Evolutionary conservation across 352 stramenopile species (phyloP).

Genomic region (Pythium periplocum): DNA sequence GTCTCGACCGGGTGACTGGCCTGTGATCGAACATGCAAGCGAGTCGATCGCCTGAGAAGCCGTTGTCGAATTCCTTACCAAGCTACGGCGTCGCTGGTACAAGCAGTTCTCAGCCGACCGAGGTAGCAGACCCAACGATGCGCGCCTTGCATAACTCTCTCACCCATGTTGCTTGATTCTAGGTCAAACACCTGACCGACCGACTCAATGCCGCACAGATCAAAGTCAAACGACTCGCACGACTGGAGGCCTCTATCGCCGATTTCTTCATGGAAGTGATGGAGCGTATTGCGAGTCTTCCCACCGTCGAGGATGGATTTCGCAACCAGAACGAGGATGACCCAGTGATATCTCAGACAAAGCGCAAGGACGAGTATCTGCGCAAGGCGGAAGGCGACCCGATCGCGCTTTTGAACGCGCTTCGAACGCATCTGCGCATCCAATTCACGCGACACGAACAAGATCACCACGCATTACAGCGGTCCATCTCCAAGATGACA

Average conservation of each 20-base stretch:
- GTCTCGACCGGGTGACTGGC: no score
- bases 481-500: slow-evolving; percentile 20
- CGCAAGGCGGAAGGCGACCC: slow-evolving; percentile 54
- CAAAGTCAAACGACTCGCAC: slow-evolving; percentile 56
- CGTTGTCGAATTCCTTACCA: no score
- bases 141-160: no score
- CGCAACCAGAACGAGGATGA: no score
- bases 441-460: slow-evolving; percentile 48
- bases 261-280: slow-evolving; percentile 76
- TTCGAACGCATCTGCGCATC: slow-evolving; percentile 65
- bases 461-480: slow-evolving; percentile 22
- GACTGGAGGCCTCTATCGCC: slow-evolving; percentile 56
- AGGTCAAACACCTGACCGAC: slow-evolving; percentile 49
- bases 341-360: slow-evolving; percentile 11
- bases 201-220: slow-evolving; percentile 56
- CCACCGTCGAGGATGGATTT: slow-evolving; percentile 1
- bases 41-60: no score
- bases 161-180: no score
- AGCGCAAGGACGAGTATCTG: slow-evolving; percentile 52
- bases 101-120: no score
- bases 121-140: no score
- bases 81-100: no score
- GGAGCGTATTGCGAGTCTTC: slow-evolving; percentile 23
- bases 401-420: slow-evolving; percentile 59
- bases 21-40: no score